Percentiles rank a stretch among this genome's conserved stretches.
These are phyloP conservation scores for Raphanus hybrid DNA, from an alignment of 441 rosid genomes.

Conservation along the genomic window DNA sequence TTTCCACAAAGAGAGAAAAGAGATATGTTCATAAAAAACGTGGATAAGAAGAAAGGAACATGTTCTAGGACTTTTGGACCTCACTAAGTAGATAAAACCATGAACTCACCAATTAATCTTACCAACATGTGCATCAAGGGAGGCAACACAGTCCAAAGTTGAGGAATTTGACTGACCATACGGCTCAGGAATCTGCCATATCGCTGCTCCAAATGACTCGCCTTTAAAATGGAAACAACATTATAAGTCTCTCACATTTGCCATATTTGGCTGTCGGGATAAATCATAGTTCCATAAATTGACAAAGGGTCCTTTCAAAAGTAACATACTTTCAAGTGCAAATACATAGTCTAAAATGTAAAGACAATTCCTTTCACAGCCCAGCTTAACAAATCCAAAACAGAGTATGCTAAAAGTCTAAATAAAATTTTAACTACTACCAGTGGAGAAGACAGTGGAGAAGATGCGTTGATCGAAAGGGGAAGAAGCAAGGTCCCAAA, in stretches of 20 bases:
- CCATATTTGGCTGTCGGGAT: not conserved
- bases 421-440: constrained; percentile 47
- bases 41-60: not conserved
- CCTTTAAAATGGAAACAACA: constrained; percentile 49
- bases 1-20: constrained; percentile 20
- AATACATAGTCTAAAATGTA: not conserved
- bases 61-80: not conserved
- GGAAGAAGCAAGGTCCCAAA: constrained; percentile 85
- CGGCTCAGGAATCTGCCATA: constrained; percentile 96
- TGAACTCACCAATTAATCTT: constrained; percentile 79
- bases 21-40: not conserved
- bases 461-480: constrained; percentile 94
- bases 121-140: constrained; percentile 81
- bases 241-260: constrained; percentile 17
- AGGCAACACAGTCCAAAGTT: constrained; percentile 75
- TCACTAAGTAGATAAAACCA: constrained; percentile 8
- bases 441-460: constrained; percentile 82
- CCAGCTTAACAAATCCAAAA: not conserved
- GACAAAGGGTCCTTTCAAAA: not conserved
- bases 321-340: not conserved
- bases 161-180: constrained; percentile 86
- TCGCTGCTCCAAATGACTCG: constrained; percentile 83
- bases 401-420: not conserved
- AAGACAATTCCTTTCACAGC: constrained; percentile 3
- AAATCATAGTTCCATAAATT: constrained; percentile 9